A percentile compares a stretch with the other conserved stretches of the same genome.
These are phyloP conservation scores for Monilinia fructicola DNA, from an alignment of 2,329 filamentous ascomycete genomes.

Conservation along the genomic window DNA sequence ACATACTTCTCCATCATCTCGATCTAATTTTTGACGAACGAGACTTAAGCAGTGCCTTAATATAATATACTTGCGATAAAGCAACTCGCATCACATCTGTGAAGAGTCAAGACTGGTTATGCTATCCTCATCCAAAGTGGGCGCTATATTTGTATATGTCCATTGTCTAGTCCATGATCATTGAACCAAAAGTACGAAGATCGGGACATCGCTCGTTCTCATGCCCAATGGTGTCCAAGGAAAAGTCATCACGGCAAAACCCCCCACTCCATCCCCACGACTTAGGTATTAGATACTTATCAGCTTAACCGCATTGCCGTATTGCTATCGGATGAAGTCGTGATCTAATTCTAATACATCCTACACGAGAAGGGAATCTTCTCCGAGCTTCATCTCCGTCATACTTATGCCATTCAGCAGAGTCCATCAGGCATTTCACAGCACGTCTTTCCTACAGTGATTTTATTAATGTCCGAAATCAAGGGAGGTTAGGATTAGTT, in stretches of 20 bases:
- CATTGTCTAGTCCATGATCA: not conserved
- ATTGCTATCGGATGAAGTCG: not conserved
- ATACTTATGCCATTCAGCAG: not conserved
- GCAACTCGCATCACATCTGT: constrained; percentile 14
- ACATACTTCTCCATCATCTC: not conserved
- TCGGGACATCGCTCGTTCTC: not conserved
- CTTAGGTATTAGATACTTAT: constrained; percentile 6
- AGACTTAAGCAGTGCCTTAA: not conserved
- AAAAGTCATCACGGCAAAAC: not conserved
- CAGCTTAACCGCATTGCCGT: not conserved
- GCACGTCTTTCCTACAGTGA: not conserved
- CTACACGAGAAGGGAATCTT: constrained; percentile 3
- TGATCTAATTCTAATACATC: constrained; percentile 4
- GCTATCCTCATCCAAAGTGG: constrained; percentile 10
- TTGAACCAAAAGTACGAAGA: not conserved
- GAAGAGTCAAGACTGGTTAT: not conserved
- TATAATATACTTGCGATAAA: constrained; percentile 7
- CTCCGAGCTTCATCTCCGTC: constrained; percentile 14
- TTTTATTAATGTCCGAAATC: constrained; percentile 3
- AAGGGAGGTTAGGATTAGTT: not conserved
- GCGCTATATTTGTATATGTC: not conserved
- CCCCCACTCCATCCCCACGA: not conserved
- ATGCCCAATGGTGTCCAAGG: not conserved
- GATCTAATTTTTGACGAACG: not conserved
- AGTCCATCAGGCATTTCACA: not conserved